Evolutionary conservation across 202 grass and related monocot species (phyloP).

Genomic region (Setaria italica): DNA sequence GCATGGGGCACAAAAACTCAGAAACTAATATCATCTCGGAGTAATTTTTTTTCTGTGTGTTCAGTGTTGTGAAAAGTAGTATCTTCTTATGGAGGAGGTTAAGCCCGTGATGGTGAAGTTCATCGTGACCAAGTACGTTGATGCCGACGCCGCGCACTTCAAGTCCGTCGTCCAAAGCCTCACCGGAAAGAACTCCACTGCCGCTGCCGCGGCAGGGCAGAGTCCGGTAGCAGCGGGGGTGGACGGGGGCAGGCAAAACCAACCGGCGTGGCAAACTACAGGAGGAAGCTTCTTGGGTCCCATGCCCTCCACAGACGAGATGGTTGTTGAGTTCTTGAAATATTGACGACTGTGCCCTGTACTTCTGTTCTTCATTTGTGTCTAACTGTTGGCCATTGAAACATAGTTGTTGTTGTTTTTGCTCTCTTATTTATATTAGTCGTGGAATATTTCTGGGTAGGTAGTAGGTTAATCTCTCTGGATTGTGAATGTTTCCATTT

Average conservation of each 20-base stretch:
- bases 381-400: background rate
- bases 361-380: background rate
- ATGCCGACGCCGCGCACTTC: constrained; percentile 57
- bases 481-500: too few relatives aligned
- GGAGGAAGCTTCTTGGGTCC: background rate
- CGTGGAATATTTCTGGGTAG: too few relatives aligned
- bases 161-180: constrained; percentile 74
- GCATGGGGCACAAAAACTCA: background rate
- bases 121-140: constrained; percentile 58
- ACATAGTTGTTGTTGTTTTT: too few relatives aligned
- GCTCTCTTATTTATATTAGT: too few relatives aligned
- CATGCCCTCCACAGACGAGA: constrained; percentile 43
- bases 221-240: background rate
- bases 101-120: constrained; percentile 58
- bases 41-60: background rate
- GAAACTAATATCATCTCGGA: background rate
- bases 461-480: too few relatives aligned
- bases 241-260: background rate
- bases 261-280: background rate
- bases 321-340: background rate
- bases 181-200: constrained; percentile 59
- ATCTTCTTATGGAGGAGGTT: constrained; percentile 5
- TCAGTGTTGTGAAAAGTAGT: background rate
- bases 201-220: background rate
- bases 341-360: background rate